Conservation (phyloP, 2,329 filamentous ascomycete genomes). For the Diaporthe vaccinii region DNA sequence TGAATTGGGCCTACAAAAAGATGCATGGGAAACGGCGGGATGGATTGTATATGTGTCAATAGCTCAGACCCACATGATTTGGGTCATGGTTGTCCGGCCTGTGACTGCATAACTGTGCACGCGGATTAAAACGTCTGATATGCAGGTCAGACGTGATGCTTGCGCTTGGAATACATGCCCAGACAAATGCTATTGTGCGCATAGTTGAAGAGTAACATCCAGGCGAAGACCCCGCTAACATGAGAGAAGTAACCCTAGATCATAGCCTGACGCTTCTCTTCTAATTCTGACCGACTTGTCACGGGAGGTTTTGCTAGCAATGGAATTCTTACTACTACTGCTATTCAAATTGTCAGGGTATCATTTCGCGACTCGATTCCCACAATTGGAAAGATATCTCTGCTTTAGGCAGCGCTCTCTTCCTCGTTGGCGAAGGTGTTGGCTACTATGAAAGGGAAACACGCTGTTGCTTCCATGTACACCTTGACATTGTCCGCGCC, state of each 20-base stretch:
- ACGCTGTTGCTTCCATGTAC: constrained; percentile 74
- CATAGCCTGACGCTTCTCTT: neutral
- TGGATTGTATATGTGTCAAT: neutral
- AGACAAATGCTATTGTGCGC: neutral
- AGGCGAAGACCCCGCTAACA: no score
- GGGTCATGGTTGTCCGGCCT: neutral
- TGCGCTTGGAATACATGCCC: neutral
- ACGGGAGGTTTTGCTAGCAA: neutral
- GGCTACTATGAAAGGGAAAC: constrained; percentile 76
- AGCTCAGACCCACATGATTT: neutral
- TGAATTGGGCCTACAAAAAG: neutral
- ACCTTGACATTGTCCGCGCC: constrained; percentile 93
- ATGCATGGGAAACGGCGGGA: neutral
- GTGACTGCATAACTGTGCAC: neutral
- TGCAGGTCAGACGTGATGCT: neutral
- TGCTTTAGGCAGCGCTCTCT: constrained; percentile 39
- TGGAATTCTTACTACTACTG: neutral
- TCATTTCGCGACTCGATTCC: neutral
- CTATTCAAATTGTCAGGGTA: neutral
- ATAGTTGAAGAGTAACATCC: no score
- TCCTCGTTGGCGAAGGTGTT: constrained; percentile 74
- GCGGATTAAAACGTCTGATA: neutral
- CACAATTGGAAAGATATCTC: neutral
- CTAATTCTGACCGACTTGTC: no score
- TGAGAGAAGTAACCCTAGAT: neutral